Conservation (phyloP, 2,329 filamentous ascomycete species). For the Talaromyces sp. region DNA sequence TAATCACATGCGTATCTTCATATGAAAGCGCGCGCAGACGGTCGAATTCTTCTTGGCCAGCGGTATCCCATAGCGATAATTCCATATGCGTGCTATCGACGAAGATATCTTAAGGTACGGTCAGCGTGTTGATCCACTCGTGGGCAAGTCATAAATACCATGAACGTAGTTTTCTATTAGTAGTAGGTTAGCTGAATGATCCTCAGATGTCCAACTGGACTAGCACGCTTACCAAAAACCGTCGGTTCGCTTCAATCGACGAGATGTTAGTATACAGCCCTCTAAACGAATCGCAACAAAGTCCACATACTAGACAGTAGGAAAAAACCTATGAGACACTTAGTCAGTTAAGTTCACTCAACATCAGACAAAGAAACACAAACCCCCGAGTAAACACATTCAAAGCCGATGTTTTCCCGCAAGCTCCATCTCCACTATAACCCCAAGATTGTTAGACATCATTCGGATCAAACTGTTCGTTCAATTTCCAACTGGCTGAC, state of each 20-base stretch:
- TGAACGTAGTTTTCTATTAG: constrained; percentile 12
- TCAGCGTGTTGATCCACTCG: constrained; percentile 19
- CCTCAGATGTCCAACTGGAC: neutral
- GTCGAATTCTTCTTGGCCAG: constrained; percentile 98
- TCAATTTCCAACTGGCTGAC: constrained; percentile 10
- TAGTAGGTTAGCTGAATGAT: constrained; percentile 18
- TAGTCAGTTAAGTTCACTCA: neutral
- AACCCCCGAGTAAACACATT: constrained; percentile 99
- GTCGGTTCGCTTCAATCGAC: constrained; percentile 66
- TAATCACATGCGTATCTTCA: constrained; percentile 96
- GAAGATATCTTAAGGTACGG: constrained; percentile 69
- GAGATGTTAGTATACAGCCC: neutral
- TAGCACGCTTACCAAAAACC: constrained; percentile 61
- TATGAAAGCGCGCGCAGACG: constrained; percentile 91
- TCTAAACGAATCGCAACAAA: neutral
- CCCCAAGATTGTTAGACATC: neutral
- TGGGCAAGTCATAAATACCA: neutral
- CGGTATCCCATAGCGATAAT: constrained; percentile 95
- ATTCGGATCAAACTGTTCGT: neutral
- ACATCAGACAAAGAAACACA: constrained; percentile 28
- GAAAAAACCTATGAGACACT: constrained; percentile 67
- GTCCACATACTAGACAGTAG: constrained; percentile 71
- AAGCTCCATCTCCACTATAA: constrained; percentile 83
- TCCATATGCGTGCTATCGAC: constrained; percentile 97
- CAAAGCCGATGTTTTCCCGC: constrained; percentile 91